Percentiles rank a stretch among this genome's conserved stretches.
Conservation (phyloP, 345 rosid species). For the Barbarea vulgaris region DNA sequence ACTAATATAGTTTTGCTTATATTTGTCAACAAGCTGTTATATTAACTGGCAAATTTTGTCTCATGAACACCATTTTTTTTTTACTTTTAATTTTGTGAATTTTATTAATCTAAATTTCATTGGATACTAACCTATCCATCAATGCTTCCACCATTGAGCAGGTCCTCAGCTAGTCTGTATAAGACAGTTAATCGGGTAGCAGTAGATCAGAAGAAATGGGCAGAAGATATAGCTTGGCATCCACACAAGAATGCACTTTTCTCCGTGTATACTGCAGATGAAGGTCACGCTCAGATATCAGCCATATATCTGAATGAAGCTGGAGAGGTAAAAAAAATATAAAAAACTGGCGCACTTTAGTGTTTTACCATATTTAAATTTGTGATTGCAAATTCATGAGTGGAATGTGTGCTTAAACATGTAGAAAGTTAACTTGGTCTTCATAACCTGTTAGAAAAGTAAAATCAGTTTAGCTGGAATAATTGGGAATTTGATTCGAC, state of each 20-base stretch:
- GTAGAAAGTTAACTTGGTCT: neutral
- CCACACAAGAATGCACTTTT: conserved; percentile 42
- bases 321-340: conserved; percentile 23
- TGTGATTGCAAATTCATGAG: conserved; percentile 2
- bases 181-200: conserved; percentile 32
- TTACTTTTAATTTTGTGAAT: neutral
- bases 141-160: conserved; percentile 22
- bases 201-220: conserved; percentile 41
- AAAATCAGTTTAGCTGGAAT: neutral
- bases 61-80: neutral
- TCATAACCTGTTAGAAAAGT: neutral
- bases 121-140: conserved; percentile 7
- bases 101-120: neutral
- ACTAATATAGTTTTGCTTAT: neutral
- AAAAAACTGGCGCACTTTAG: neutral
- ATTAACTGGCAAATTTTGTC: neutral
- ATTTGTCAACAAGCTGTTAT: conserved; percentile 5
- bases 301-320: conserved; percentile 32
- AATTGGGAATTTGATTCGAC: conserved; percentile 9
- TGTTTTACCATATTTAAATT: neutral
- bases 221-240: conserved; percentile 49
- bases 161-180: conserved; percentile 36
- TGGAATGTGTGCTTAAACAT: conserved; percentile 14
- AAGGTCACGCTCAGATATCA: conserved; percentile 42
- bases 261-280: conserved; percentile 41